Base-by-base conservation (phyloP, 2,329 filamentous ascomycete genomes). In the Mariannaea sp. region DNA sequence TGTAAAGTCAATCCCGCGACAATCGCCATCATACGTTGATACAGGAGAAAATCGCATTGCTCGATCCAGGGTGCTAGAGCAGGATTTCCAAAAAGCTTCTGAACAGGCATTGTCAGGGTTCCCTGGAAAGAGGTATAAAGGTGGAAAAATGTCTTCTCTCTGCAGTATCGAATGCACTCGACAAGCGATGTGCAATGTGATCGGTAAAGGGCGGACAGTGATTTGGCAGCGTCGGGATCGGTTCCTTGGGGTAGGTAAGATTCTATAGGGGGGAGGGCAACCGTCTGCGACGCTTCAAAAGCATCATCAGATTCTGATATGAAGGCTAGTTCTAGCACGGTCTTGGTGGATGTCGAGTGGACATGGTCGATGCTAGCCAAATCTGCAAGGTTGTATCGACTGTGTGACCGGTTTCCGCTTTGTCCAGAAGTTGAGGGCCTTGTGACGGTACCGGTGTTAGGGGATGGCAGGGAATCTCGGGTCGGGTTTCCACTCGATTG, bases 171-270 rank as follows among this genome's bases (percentile, higher is more conserved):
- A 57, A 99, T 92, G 64, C 91, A 93, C 72, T 99, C 94, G 26
- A 99, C 89, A 5, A 99, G 81, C 1, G 92, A 97, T 12, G 94
- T 97, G 70, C 92, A 96, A 69, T 97, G 93, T 3, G 93, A 94
- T 43, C 92, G 86, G 69, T 99, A 99, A 19, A 97, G 80, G 4
- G 93, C 92, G 30, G 86, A 85, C 17, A 99, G 78, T 4, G 92
- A 92, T 65, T 89, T 89, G 20, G 92, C 92, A 7, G 92, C 88
- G 67, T 97, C 93, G 1, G 83, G 78, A 70, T 99, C 94, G 6
- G 92, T 96, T 50, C 89, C 88, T 2, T 76, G 74, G 1, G 93
- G 92, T 2, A 96, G 78, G 68, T 92, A 96, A 5, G 83, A 79
- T 58, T 90, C 85, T 62, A 99, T 95, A 43, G 86, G 82, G n/a